Conservation (phyloP, 2,329 filamentous ascomycete species). For the Aplosporella prunicola region DNA sequence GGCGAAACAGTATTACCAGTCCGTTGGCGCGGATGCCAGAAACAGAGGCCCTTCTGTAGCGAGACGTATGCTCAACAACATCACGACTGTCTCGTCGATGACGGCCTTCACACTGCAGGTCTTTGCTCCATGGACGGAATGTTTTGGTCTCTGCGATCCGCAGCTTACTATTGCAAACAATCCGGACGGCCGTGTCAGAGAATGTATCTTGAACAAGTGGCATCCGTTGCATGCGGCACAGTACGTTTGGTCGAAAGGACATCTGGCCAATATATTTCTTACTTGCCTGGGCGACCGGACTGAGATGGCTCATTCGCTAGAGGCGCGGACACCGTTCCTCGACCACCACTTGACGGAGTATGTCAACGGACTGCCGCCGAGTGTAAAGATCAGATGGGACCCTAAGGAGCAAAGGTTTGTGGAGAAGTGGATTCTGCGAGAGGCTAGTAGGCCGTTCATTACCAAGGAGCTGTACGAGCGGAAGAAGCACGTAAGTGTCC, state of each 20-base stretch:
- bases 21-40: conserved; percentile 19
- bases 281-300: conserved; percentile 36
- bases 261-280: conserved; percentile 27
- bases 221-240: conserved; percentile 19
- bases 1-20: conserved; percentile 10
- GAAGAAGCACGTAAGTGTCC: conserved; percentile 33
- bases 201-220: conserved; percentile 20
- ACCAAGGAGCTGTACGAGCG: conserved; percentile 43
- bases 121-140: conserved; percentile 26
- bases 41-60: conserved; percentile 21
- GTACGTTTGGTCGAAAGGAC: conserved; percentile 19
- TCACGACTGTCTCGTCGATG: conserved; percentile 28
- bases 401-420: conserved; percentile 10
- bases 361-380: conserved; percentile 29
- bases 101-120: conserved; percentile 26
- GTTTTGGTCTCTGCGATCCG: conserved; percentile 21
- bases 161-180: conserved; percentile 26
- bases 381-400: conserved; percentile 28
- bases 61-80: conserved; percentile 31
- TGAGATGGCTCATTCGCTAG: conserved; percentile 36
- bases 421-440: conserved; percentile 45
- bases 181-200: conserved; percentile 20
- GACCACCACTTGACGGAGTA: conserved; percentile 33
- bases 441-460: conserved; percentile 42
- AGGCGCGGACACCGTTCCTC: conserved; percentile 33